Conservation (phyloP, 2,329 filamentous ascomycete species). For the Colletotrichum navitas region DNA sequence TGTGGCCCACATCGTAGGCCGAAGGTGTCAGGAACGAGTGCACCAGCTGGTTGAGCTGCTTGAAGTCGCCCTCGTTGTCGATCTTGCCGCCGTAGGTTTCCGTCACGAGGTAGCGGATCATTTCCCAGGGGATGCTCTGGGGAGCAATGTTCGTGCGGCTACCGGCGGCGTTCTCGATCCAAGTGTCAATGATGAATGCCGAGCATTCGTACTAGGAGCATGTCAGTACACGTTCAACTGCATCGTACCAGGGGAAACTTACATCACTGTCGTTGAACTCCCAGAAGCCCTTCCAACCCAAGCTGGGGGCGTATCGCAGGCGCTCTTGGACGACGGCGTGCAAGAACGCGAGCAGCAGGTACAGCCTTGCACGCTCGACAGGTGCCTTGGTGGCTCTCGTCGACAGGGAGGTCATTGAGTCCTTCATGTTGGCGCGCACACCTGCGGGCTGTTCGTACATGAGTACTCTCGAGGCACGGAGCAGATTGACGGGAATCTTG, state of each 20-base stretch:
- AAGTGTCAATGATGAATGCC: conserved; percentile 93
- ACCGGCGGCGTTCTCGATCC: conserved; percentile 86
- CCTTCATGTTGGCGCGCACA: conserved; percentile 98
- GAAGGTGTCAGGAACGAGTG: conserved; percentile 83
- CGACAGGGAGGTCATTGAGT: conserved; percentile 88
- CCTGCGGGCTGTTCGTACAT: conserved; percentile 99
- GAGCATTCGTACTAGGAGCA: conserved; percentile 88
- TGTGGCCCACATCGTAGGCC: conserved; percentile 93
- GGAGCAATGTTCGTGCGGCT: conserved; percentile 94
- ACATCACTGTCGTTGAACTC: conserved; percentile 99
- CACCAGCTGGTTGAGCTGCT: conserved; percentile 79
- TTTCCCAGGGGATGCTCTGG: conserved; percentile 94
- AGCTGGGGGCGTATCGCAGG: conserved; percentile 89
- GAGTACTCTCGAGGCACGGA: conserved; percentile 91
- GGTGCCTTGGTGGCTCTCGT: conserved; percentile 83
- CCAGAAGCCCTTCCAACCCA: conserved; percentile 99
- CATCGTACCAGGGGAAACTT: conserved; percentile 62
- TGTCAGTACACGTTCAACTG: conserved; percentile 43
- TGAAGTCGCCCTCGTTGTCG: conserved; percentile 89
- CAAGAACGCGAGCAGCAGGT: conserved; percentile 91
- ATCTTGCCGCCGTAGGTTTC: conserved; percentile 99
- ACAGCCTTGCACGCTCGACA: conserved; percentile 90
- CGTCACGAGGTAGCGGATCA: conserved; percentile 89
- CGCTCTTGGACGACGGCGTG: conserved; percentile 97
- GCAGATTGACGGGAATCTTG: conserved; percentile 96